phyloP scores from a whole-genome alignment of 75 land plant species.

The Selaginella moellendorffii region DNA sequence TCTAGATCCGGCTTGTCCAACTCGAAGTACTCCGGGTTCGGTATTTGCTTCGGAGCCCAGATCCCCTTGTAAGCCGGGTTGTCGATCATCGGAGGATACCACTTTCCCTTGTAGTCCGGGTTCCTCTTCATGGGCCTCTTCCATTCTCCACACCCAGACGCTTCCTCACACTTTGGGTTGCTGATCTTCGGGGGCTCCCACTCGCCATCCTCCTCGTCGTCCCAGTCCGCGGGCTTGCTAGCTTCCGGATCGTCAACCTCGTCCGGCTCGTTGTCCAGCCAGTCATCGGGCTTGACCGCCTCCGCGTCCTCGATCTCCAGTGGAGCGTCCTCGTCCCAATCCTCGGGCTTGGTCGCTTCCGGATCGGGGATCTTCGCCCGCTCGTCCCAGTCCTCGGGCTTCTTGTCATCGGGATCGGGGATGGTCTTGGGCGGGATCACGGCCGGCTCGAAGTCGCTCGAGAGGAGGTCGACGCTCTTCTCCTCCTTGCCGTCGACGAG shows the following conservation, averaged over 20 bases:
- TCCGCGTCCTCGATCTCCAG: constrained; percentile 30
- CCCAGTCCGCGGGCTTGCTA: constrained; percentile 26
- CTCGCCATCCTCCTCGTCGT: constrained; percentile 28
- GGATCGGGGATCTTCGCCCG: constrained; percentile 29
- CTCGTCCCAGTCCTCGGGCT: constrained; percentile 30
- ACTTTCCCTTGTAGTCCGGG: constrained; percentile 28
- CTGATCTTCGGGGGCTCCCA: constrained; percentile 26
- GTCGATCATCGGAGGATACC: constrained; percentile 27
- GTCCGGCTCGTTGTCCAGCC: constrained; percentile 33
- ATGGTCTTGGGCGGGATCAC: constrained; percentile 31
- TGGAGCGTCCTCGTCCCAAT: constrained; percentile 35
- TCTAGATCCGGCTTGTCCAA: constrained; percentile 29
- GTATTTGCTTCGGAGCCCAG: constrained; percentile 20
- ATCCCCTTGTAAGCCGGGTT: constrained; percentile 23
- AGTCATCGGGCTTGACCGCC: constrained; percentile 31
- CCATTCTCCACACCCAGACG: constrained; percentile 27
- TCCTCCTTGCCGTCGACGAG: constrained; percentile 9
- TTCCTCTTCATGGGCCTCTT: constrained; percentile 17
- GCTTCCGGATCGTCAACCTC: constrained; percentile 32
- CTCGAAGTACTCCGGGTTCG: constrained; percentile 25
- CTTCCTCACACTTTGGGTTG: constrained; percentile 27
- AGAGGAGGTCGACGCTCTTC: constrained; percentile 5
- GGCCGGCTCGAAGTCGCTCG: constrained; percentile 18
- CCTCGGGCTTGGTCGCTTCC: constrained; percentile 23
- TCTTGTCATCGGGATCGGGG: constrained; percentile 36